Conservation (phyloP, 1,139 yeast species). For the Geotrichum restrictum region DNA sequence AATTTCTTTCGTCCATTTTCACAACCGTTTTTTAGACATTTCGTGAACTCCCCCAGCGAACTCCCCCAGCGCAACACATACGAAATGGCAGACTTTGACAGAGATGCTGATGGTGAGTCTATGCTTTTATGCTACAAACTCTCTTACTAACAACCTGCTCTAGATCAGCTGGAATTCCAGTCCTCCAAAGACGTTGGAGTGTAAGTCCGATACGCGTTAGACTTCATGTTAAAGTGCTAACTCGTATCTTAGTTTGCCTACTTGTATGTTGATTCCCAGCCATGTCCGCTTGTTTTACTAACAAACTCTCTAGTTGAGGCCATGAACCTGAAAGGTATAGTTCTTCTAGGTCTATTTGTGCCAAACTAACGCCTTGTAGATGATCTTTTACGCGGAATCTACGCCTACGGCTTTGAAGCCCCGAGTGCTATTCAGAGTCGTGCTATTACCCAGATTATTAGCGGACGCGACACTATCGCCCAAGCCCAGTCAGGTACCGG, state of each 20-base stretch:
- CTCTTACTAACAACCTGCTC: background rate
- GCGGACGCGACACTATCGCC: slow-evolving; percentile 95
- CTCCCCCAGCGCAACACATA: too few relatives aligned
- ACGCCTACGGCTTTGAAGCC: slow-evolving; percentile 95
- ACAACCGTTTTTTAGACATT: background rate
- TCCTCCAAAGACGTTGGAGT: slow-evolving; percentile 23
- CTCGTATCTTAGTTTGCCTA: slow-evolving; percentile 19
- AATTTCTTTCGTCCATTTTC: background rate
- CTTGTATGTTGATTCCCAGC: slow-evolving; percentile 9
- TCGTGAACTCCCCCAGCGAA: too few relatives aligned
- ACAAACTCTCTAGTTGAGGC: slow-evolving; percentile 21
- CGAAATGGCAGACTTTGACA: slow-evolving; percentile 20
- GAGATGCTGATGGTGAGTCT: slow-evolving; percentile 23
- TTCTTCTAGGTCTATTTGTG: background rate
- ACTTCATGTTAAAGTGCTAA: slow-evolving; percentile 12
- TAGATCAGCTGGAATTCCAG: slow-evolving; percentile 23
- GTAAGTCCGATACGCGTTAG: slow-evolving; percentile 21
- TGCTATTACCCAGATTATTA: slow-evolving; percentile 94
- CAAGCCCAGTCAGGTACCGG: slow-evolving; percentile 99
- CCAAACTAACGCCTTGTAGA: slow-evolving; percentile 11
- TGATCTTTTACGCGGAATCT: slow-evolving; percentile 50
- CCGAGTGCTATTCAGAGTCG: slow-evolving; percentile 99
- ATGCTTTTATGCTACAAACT: background rate
- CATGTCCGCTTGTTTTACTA: background rate
- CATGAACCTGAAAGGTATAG: slow-evolving; percentile 24